A percentile compares a stretch with the other conserved stretches of the same genome.
These are phyloP conservation scores for Chiua virens DNA, from an alignment of 768 basidiomycete species.

Conservation along the genomic window DNA sequence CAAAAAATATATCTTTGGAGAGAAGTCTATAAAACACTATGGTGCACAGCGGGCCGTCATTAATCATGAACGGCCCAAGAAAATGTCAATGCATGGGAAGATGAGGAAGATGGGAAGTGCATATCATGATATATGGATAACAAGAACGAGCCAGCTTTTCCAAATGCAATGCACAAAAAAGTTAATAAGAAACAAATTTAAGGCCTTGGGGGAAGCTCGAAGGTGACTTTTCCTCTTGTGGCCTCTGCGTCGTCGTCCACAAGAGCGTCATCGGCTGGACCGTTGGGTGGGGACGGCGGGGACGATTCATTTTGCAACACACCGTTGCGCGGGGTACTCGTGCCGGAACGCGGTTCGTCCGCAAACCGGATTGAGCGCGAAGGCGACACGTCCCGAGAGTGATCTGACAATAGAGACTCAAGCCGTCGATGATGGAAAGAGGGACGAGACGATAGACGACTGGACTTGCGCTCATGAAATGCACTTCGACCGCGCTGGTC, in stretches of 20 bases:
- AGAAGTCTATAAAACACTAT: background rate
- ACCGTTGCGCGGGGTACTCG: conserved; percentile 20
- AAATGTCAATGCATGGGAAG: no score
- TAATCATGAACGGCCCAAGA: background rate
- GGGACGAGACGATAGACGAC: conserved; percentile 13
- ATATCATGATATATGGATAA: background rate
- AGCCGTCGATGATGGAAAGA: conserved; percentile 31
- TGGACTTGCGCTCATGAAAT: conserved; percentile 11
- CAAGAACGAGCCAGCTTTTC: background rate
- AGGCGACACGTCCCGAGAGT: conserved; percentile 43
- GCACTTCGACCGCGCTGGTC: conserved; percentile 26
- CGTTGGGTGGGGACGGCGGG: conserved; percentile 7
- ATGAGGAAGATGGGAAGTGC: background rate
- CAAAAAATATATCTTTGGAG: conserved; percentile 1
- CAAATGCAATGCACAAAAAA: background rate
- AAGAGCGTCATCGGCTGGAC: conserved; percentile 7
- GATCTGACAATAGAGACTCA: conserved; percentile 25
- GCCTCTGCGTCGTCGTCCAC: conserved; percentile 17
- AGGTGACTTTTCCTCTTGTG: conserved; percentile 15
- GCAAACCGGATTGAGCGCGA: conserved; percentile 49
- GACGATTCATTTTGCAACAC: conserved; percentile 20
- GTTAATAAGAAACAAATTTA: background rate
- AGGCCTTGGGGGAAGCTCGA: conserved; percentile 18
- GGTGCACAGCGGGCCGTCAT: conserved; percentile 1
- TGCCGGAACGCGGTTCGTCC: conserved; percentile 33